Evolutionary conservation across 2,329 filamentous ascomycete species (phyloP), one percentile per base, ranked within the genome.

Genomic region (Chrysoporthe deuterocubensis): DNA sequence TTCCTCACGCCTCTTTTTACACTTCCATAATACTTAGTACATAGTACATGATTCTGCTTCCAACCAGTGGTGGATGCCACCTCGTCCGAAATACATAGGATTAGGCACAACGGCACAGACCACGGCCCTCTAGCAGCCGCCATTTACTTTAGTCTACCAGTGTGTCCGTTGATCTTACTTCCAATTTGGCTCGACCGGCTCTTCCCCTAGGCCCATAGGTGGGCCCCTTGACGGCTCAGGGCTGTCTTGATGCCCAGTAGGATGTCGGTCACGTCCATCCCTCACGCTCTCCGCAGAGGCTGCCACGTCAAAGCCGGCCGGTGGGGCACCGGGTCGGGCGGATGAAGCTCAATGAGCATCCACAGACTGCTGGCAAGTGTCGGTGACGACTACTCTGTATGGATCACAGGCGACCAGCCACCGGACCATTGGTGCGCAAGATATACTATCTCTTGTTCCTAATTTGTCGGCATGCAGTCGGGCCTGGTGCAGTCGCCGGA

Each of bases 401-500:
- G 34, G 64, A 42, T 50, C 21, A 34, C 59, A 52, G 48, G 26
- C 37, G 64, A 32, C 48, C 60, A 37, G 52, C 63, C 54, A 46
- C 26, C 60, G 11, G 37, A 8, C 8, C 13, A 14, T 43, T 16
- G 21, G 46, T 52, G 32, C 46, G 44, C 43, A 18, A 40, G 57
- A 65, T 57, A 56, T 32, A n/a, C 56, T 63, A 32, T 42, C 16
- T 61, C 46, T 60, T 57, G 34, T 16, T 67, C 44, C 67, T 59
- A 56, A 69, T 69, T 62, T 52, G 67, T 63, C 37, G 26, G 58
- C 34, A 61, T 67, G 65, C 67, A 64, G 66, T 42, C 9, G 34
- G 65, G 42, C 54, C 60, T 56, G 63, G 13, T 60, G 52, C 42
- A n/a, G 42, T 26, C 52, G 57, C 37, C 37, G 43, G 43, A 32